These are phyloP conservation scores for Fomitopsis serialis DNA, from an alignment of 768 basidiomycete species.

Conservation along the genomic window DNA sequence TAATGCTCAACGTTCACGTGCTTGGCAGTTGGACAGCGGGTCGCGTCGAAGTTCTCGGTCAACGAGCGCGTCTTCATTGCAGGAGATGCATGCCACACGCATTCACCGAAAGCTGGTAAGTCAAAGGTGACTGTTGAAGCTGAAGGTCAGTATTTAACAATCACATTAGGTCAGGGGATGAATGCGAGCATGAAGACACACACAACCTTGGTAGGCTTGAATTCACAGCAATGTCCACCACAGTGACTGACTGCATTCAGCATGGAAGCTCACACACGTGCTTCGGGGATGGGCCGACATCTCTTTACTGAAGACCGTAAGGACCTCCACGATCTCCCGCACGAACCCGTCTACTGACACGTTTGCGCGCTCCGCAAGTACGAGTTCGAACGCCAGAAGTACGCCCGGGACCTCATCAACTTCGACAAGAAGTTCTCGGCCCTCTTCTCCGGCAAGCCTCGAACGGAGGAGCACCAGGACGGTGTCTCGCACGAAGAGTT, in stretches of 20 bases:
- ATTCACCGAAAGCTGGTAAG: slow-evolving; percentile 37
- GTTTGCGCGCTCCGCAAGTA: slow-evolving; percentile 30
- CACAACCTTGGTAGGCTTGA: slow-evolving; percentile 40
- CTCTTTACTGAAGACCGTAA: slow-evolving; percentile 41
- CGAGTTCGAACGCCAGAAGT: slow-evolving; percentile 47
- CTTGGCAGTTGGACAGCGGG: slow-evolving; percentile 46
- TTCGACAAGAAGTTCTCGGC: slow-evolving; percentile 49
- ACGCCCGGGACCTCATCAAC: slow-evolving; percentile 47
- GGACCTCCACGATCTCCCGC: slow-evolving; percentile 7
- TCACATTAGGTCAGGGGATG: slow-evolving; percentile 38
- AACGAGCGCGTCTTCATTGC: slow-evolving; percentile 50
- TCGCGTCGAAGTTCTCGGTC: slow-evolving; percentile 44
- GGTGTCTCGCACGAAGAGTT: slow-evolving; percentile 49
- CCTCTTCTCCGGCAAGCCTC: slow-evolving; percentile 50
- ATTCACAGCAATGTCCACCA: neutral
- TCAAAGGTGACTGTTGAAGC: slow-evolving; percentile 7
- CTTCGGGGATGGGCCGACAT: slow-evolving; percentile 41
- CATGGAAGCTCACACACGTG: slow-evolving; percentile 52
- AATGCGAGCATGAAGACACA: slow-evolving; percentile 50
- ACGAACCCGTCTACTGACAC: neutral
- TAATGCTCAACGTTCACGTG: neutral
- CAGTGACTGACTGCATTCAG: slow-evolving; percentile 17
- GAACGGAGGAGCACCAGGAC: slow-evolving; percentile 28
- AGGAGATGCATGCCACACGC: slow-evolving; percentile 48
- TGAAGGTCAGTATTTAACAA: neutral